Conservation (phyloP, 1,284 basidiomycete genomes). For the Cryptococcus neoformans region DNA sequence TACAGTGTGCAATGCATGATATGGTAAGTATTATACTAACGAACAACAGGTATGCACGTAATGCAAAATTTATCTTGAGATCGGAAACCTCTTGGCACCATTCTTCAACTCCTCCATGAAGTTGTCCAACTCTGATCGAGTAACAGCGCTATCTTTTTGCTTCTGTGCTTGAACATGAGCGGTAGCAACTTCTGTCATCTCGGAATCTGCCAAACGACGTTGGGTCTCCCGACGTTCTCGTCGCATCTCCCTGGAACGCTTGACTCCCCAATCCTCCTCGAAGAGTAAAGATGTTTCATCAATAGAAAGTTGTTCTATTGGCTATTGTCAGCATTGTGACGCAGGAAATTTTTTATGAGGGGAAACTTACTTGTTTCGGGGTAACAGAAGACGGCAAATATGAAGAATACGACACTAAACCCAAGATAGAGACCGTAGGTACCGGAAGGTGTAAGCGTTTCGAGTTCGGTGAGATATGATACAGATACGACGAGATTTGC, state of each 20-base stretch:
- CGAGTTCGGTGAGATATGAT: slow-evolving; percentile 17
- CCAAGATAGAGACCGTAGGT: slow-evolving; percentile 19
- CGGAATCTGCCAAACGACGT: background rate
- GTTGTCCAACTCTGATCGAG: background rate
- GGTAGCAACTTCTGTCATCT: background rate
- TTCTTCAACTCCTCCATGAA: background rate
- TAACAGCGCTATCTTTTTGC: background rate
- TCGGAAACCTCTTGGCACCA: background rate
- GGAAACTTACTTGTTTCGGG: slow-evolving; percentile 21
- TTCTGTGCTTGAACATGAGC: background rate
- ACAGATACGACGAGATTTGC: slow-evolving; percentile 28
- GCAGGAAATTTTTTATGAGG: background rate
- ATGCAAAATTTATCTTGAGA: background rate
- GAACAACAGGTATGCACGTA: no score
- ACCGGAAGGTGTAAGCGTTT: slow-evolving; percentile 3
- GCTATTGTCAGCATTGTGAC: background rate
- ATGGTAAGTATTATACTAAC: no score
- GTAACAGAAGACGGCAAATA: slow-evolving; percentile 23
- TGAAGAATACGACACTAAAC: slow-evolving; percentile 16
- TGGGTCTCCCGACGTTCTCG: background rate
- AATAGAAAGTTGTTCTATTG: slow-evolving; percentile 5
- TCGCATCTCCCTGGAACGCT: slow-evolving; percentile 13
- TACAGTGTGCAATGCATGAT: no score
- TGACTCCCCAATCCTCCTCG: slow-evolving; percentile 20
- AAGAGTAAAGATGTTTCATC: slow-evolving; percentile 7